phyloP scores from a whole-genome alignment of 2,329 filamentous ascomycete species.

The Sporothrix pallida region DNA sequence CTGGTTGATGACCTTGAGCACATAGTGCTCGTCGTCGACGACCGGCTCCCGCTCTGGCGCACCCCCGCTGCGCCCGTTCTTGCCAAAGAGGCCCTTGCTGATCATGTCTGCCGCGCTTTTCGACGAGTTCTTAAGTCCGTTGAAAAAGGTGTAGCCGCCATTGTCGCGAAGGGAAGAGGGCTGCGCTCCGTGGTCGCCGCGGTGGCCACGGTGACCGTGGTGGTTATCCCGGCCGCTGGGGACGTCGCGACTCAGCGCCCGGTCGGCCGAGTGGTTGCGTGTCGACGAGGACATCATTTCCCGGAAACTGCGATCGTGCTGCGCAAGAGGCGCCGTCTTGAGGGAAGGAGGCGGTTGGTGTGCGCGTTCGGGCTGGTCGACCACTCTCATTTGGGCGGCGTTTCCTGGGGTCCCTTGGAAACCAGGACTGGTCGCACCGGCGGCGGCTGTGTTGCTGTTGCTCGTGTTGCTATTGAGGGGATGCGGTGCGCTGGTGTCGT shows the following conservation, averaged over 20 bases:
- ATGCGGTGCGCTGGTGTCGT: slow-evolving; percentile 45
- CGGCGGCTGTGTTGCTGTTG: neutral
- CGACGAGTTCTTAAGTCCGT: slow-evolving; percentile 73
- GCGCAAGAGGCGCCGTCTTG: slow-evolving; percentile 67
- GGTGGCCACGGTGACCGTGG: slow-evolving; percentile 24
- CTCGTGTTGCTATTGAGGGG: slow-evolving; percentile 32
- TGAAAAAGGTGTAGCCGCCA: slow-evolving; percentile 69
- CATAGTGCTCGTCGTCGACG: slow-evolving; percentile 82
- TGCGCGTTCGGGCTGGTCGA: slow-evolving; percentile 48
- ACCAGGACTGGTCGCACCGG: slow-evolving; percentile 35
- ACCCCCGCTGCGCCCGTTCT: slow-evolving; percentile 74
- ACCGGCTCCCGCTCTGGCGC: slow-evolving; percentile 67
- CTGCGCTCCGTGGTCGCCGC: slow-evolving; percentile 49
- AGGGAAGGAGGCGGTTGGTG: slow-evolving; percentile 51
- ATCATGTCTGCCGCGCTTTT: slow-evolving; percentile 80
- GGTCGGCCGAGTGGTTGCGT: slow-evolving; percentile 77
- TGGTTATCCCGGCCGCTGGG: slow-evolving; percentile 50
- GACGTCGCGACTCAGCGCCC: slow-evolving; percentile 55
- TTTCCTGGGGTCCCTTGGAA: slow-evolving; percentile 33
- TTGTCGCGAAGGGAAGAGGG: slow-evolving; percentile 65
- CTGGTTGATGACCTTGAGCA: slow-evolving; percentile 82
- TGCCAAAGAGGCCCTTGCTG: slow-evolving; percentile 82
- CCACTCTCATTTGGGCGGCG: slow-evolving; percentile 34
- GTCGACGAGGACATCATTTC: slow-evolving; percentile 69
- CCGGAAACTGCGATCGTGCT: slow-evolving; percentile 69